Conservation (phyloP, 1,284 basidiomycete genomes). For the Cutaneotrichosporon cutaneum region DNA sequence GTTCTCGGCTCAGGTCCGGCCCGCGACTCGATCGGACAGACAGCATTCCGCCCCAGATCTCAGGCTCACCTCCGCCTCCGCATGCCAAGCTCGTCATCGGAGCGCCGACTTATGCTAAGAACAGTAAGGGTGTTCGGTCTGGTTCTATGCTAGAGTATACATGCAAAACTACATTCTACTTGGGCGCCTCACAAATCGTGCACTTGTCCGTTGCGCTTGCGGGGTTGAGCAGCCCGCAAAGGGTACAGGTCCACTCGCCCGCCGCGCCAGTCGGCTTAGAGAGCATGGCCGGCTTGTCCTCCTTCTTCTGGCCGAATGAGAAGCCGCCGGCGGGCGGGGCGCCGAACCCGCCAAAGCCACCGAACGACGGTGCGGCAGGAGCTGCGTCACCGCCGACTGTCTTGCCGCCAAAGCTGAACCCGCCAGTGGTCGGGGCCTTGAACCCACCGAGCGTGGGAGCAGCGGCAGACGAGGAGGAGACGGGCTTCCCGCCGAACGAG, state of each 20-base stretch:
- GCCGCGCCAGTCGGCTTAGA: conserved; percentile 15
- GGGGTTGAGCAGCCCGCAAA: conserved; percentile 58
- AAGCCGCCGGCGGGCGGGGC: conserved; percentile 18
- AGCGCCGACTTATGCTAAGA: background rate
- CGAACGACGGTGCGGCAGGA: conserved; percentile 3
- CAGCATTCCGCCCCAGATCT: background rate
- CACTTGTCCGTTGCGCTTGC: conserved; percentile 57
- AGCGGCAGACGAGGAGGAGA: conserved; percentile 3
- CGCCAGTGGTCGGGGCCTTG: conserved; percentile 2
- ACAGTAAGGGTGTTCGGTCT: too few species aligned
- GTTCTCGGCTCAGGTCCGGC: background rate
- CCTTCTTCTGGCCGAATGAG: conserved; percentile 11
- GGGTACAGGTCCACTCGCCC: conserved; percentile 55
- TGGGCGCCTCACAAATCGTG: conserved; percentile 58
- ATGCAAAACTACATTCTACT: conserved; percentile 12
- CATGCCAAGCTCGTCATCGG: background rate
- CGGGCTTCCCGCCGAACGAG: conserved; percentile 19
- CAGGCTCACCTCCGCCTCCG: background rate
- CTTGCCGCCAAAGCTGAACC: conserved; percentile 19
- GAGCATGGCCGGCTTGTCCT: background rate
- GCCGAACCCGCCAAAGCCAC: conserved; percentile 8
- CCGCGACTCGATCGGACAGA: background rate
- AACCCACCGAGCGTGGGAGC: conserved; percentile 4
- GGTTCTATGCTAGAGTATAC: conserved; percentile 2
- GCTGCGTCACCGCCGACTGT: background rate